Conservation (phyloP, 2,329 filamentous ascomycete species). For the Colletotrichum phormii region DNA sequence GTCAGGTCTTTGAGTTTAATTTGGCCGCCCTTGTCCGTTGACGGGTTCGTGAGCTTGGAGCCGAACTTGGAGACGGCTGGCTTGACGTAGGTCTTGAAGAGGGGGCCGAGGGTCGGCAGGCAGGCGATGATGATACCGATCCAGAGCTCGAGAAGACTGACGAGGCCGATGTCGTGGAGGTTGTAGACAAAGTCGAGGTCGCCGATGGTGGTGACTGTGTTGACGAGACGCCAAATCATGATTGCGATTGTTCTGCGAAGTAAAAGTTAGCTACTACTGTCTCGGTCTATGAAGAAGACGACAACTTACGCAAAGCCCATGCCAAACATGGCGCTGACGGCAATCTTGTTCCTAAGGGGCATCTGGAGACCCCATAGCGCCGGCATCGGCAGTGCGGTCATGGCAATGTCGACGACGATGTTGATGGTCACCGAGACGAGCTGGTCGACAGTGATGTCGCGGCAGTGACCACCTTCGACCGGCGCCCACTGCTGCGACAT, state of each 20-base stretch:
- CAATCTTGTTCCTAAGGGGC: slow-evolving; percentile 49
- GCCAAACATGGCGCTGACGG: slow-evolving; percentile 46
- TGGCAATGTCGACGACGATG: slow-evolving; percentile 45
- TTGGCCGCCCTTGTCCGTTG: slow-evolving; percentile 18
- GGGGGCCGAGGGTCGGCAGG: slow-evolving; percentile 53
- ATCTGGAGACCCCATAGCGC: slow-evolving; percentile 57
- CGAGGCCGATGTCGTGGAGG: slow-evolving; percentile 48
- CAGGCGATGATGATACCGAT: slow-evolving; percentile 55
- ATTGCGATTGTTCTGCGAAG: slow-evolving; percentile 48
- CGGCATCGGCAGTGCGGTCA: slow-evolving; percentile 54
- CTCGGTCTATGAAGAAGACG: neutral
- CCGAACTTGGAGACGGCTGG: slow-evolving; percentile 36
- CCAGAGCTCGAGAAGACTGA: slow-evolving; percentile 51
- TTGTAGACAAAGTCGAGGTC: slow-evolving; percentile 38
- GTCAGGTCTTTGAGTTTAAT: slow-evolving; percentile 21
- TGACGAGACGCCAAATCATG: slow-evolving; percentile 51
- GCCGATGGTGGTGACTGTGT: slow-evolving; percentile 40
- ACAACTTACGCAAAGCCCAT: slow-evolving; percentile 45
- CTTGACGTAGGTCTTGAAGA: slow-evolving; percentile 41
- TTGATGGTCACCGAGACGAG: slow-evolving; percentile 42
- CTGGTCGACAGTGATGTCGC: slow-evolving; percentile 42
- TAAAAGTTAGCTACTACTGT: neutral
- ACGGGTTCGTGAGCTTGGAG: slow-evolving; percentile 29
- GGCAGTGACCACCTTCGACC: slow-evolving; percentile 49
- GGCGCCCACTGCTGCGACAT: slow-evolving; percentile 46